phyloP scores from a whole-genome alignment of 805 yeast genomes.

The Brettanomyces nanus region DNA sequence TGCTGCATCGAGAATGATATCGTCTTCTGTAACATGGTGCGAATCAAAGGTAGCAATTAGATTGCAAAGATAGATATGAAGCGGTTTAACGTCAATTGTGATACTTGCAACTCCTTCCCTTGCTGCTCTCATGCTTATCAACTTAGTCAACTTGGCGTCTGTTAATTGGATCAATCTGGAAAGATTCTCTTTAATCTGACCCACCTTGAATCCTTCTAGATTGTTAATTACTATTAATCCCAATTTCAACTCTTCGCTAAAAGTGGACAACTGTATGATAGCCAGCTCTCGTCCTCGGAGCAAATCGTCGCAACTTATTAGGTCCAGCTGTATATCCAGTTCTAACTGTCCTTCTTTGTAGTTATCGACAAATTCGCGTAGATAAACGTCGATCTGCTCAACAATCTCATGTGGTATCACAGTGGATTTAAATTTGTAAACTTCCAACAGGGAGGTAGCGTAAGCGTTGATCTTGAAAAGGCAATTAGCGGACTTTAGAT shows the following conservation, averaged over 20 bases:
- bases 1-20: no score
- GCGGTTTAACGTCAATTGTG: constrained; percentile 2
- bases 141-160: no score
- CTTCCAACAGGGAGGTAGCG: not conserved
- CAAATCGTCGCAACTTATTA: not conserved
- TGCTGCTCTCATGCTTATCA: not conserved
- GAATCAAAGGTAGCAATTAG: no score
- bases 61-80: no score
- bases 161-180: no score
- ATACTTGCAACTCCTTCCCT: not conserved
- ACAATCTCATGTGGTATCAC: not conserved
- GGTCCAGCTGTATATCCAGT: not conserved
- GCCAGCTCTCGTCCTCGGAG: not conserved
- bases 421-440: not conserved
- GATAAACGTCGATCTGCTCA: not conserved
- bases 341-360: not conserved
- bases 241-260: no score
- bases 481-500: not conserved
- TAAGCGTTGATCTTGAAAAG: constrained; percentile 1
- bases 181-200: no score
- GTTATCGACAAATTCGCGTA: not conserved
- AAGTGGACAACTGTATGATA: not conserved
- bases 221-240: no score
- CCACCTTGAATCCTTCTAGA: no score
- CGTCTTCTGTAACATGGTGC: no score